Evolutionary conservation across 129 eudicot species (phyloP).

Genomic region (Flaveria bidentis): DNA sequence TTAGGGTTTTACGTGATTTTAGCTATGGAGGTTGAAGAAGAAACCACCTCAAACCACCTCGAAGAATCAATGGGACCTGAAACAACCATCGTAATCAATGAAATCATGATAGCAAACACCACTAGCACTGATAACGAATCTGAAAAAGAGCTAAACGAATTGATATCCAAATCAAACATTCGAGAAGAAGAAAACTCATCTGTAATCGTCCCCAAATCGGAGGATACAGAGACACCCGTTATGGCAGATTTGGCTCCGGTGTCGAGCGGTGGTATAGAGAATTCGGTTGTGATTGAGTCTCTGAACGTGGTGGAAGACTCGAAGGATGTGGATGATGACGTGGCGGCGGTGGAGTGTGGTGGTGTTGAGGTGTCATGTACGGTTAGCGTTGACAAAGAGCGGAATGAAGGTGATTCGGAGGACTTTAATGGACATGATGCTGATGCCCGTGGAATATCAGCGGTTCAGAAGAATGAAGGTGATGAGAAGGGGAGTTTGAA

Average conservation of each 20-base stretch:
- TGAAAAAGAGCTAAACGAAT: constrained; percentile 7
- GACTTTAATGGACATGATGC: not conserved
- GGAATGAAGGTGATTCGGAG: constrained; percentile 8
- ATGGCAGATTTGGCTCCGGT: constrained; percentile 16
- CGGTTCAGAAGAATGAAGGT: constrained; percentile 18
- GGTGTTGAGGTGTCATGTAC: not conserved
- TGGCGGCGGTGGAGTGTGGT: not conserved
- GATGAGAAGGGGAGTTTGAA: constrained; percentile 10
- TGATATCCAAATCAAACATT: constrained; percentile 21
- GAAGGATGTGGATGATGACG: constrained; percentile 2
- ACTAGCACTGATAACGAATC: constrained; percentile 22
- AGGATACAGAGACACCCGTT: constrained; percentile 20
- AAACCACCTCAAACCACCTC: constrained; percentile 14
- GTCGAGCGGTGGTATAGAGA: constrained; percentile 10
- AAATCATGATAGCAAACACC: constrained; percentile 8
- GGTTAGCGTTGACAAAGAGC: constrained; percentile 11
- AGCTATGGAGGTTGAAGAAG: constrained; percentile 33
- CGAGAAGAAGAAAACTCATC: constrained; percentile 12
- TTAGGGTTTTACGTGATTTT: constrained; percentile 35
- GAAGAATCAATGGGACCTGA: constrained; percentile 18
- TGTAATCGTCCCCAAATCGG: constrained; percentile 22
- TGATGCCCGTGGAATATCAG: constrained; percentile 25
- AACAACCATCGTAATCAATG: constrained; percentile 23
- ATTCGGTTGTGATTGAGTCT: not conserved
- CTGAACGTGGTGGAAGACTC: constrained; percentile 4